A percentile compares a stretch with the other conserved stretches of the same genome.
phyloP scores from a whole-genome alignment of 306 rosid species.

The Pyrus betulifolia region DNA sequence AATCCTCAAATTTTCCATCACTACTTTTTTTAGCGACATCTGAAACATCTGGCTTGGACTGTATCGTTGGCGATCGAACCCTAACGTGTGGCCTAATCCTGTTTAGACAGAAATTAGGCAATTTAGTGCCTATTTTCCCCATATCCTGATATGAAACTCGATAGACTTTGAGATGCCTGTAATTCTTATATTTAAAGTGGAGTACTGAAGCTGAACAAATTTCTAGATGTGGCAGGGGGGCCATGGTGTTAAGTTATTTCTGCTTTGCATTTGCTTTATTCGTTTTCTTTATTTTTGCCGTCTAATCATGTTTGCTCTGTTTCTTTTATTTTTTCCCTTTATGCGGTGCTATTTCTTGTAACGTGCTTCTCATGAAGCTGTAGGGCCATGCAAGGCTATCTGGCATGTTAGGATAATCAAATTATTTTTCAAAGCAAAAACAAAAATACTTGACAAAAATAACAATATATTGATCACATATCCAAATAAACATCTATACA shows the following conservation, averaged over 20 bases:
- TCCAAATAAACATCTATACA: neutral
- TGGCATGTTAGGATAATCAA: slow-evolving; percentile 9
- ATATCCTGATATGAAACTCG: slow-evolving; percentile 21
- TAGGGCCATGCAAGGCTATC: slow-evolving; percentile 36
- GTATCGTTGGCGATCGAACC: slow-evolving; percentile 64
- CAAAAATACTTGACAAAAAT: neutral
- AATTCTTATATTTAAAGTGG: slow-evolving; percentile 25
- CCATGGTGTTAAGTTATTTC: slow-evolving; percentile 16
- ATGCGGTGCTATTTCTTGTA: slow-evolving; percentile 39
- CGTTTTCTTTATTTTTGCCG: neutral
- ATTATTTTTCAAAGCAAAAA: neutral
- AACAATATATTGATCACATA: neutral
- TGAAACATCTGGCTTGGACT: slow-evolving; percentile 28
- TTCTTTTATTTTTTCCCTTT: slow-evolving; percentile 16
- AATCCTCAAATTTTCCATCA: slow-evolving; percentile 16
- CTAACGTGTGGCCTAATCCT: slow-evolving; percentile 81
- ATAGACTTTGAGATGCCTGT: slow-evolving; percentile 14
- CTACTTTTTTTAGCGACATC: slow-evolving; percentile 15
- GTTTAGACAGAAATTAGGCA: slow-evolving; percentile 77
- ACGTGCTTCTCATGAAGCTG: slow-evolving; percentile 74
- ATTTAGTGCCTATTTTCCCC: slow-evolving; percentile 72
- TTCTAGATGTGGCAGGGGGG: slow-evolving; percentile 32
- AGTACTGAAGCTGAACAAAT: slow-evolving; percentile 16
- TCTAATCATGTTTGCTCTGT: slow-evolving; percentile 25
- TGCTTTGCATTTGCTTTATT: slow-evolving; percentile 22